Evolutionary conservation across 306 rosid species (phyloP).

Genomic region (peach (Prunus persica)): DNA sequence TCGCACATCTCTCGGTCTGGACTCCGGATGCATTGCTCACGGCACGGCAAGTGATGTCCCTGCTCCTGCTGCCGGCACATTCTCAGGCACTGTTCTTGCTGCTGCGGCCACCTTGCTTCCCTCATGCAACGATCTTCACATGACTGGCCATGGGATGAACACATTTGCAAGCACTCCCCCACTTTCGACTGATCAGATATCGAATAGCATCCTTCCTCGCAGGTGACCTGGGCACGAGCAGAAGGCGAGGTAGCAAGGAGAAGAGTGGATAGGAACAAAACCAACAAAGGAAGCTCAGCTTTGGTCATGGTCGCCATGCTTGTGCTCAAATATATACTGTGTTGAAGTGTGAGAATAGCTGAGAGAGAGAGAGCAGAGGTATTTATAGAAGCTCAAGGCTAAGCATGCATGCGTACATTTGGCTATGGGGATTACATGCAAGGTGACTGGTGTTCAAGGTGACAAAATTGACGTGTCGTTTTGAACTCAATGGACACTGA

Average conservation of each 20-base stretch:
- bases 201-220: no score
- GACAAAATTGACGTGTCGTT: background rate
- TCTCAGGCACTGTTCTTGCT: background rate
- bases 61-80: background rate
- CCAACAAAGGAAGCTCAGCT: conserved; percentile 9
- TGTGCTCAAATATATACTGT: background rate
- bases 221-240: background rate
- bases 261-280: conserved; percentile 5
- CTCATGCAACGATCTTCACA: background rate
- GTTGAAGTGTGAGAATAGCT: background rate
- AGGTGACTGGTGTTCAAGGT: background rate
- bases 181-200: no score
- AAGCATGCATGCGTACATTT: background rate
- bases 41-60: no score
- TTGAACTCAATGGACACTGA: background rate
- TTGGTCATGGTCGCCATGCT: background rate
- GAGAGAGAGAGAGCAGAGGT: background rate
- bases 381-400: background rate
- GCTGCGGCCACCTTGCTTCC: background rate
- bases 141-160: background rate
- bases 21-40: no score
- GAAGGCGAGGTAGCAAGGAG: conserved; percentile 4
- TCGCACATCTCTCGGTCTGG: no score
- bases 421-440: background rate
- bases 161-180: no score